Conservation (phyloP, 2,329 filamentous ascomycete species). For the Pseudogymnoascus sp. region DNA sequence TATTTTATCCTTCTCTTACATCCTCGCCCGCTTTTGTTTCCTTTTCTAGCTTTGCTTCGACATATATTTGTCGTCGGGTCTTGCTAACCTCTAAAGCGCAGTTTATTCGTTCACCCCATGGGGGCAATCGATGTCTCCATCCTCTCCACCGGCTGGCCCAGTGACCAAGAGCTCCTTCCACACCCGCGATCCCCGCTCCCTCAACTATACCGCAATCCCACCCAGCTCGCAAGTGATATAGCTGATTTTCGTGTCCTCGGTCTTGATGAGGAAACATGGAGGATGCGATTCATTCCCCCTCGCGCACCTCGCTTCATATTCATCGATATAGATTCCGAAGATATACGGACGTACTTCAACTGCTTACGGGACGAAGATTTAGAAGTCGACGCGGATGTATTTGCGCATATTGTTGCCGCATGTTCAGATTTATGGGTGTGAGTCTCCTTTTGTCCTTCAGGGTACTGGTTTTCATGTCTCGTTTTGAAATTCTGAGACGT, state of each 20-base stretch:
- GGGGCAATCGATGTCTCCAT: neutral
- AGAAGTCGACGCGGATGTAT: neutral
- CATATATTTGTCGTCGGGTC: neutral
- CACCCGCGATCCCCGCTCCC: neutral
- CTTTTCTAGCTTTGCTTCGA: neutral
- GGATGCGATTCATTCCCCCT: neutral
- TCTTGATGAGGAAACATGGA: neutral
- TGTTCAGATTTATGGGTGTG: neutral
- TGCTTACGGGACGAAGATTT: neutral
- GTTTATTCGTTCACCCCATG: neutral
- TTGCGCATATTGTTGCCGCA: neutral
- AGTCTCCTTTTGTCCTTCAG: neutral
- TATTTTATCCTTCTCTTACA: neutral
- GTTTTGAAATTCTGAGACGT: neutral
- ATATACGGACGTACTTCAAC: neutral
- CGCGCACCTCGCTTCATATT: constrained; percentile 1
- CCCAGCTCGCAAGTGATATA: neutral
- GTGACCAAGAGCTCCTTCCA: neutral
- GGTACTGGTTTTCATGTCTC: neutral
- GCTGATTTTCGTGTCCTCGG: neutral
- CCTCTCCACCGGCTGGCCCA: neutral
- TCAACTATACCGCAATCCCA: neutral
- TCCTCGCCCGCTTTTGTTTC: neutral
- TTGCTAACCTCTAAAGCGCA: neutral
- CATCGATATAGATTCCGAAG: neutral